Percentiles rank a stretch among this genome's conserved stretches.
Conservation (phyloP, 1,139 yeast species). For the Geotrichum macrosporum region DNA sequence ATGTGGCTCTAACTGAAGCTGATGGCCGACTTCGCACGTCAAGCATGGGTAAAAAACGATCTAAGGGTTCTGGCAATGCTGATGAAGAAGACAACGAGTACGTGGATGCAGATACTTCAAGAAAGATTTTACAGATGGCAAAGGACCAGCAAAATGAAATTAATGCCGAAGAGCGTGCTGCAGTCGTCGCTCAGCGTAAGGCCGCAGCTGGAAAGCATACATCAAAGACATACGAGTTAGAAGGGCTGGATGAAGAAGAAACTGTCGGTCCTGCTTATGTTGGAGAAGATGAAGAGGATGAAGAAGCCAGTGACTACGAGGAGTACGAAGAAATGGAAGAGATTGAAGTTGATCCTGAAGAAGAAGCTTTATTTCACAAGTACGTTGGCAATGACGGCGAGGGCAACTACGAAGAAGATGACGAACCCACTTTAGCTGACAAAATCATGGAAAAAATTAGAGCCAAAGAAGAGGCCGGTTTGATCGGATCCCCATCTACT, state of each 20-base stretch:
- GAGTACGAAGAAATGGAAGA: slow-evolving; percentile 47
- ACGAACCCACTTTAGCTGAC: slow-evolving; percentile 69
- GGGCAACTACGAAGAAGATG: slow-evolving; percentile 56
- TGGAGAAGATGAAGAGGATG: slow-evolving; percentile 37
- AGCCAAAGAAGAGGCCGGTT: slow-evolving; percentile 51
- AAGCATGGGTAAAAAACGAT: slow-evolving; percentile 18
- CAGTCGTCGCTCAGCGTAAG: slow-evolving; percentile 8
- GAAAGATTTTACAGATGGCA: slow-evolving; percentile 83
- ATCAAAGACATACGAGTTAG: slow-evolving; percentile 3
- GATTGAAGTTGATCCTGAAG: slow-evolving; percentile 47
- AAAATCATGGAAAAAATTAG: slow-evolving; percentile 85
- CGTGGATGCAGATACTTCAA: slow-evolving; percentile 76
- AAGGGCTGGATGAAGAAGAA: slow-evolving; percentile 18
- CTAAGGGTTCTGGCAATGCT: slow-evolving; percentile 25
- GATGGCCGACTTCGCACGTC: slow-evolving; percentile 24
- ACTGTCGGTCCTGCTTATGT: slow-evolving; percentile 9
- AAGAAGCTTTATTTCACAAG: slow-evolving; percentile 41
- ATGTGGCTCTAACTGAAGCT: slow-evolving; percentile 22
- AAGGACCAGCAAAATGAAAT: slow-evolving; percentile 89
- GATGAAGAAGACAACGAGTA: slow-evolving; percentile 56
- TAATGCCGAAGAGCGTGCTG: slow-evolving; percentile 49
- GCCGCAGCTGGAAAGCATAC: slow-evolving; percentile 10
- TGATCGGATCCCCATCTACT: slow-evolving; percentile 27
- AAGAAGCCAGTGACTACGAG: slow-evolving; percentile 41
- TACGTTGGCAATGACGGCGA: slow-evolving; percentile 43